Evolutionary conservation across 176 grass and related monocot species (phyloP), one percentile per base, ranked within the genome.

Genomic region (Luzula sylvatica): DNA sequence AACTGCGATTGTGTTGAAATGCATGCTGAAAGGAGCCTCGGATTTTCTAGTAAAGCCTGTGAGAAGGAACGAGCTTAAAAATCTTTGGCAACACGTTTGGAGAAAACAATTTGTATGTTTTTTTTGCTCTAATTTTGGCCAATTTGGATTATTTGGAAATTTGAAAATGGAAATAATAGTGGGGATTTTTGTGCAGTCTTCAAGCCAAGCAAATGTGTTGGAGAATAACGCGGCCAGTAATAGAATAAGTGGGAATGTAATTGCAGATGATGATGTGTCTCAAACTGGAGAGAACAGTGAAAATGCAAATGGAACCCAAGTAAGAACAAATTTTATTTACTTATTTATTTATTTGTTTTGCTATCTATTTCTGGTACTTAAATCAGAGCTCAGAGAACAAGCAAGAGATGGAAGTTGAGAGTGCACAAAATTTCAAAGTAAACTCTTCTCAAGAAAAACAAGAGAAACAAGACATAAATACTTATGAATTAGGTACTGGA

Each of bases 41-140:
- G 92, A 98, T 69, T 98, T 98, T 69, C 70, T 98, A 35, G 86
- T 98, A 38, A 98, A 98, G 59, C 86, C 92, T 11, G 68, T 90
- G 35, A 80, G 86, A 65, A 98, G 77, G 85, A 98, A 98, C 48
- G 92, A 98, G 61, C 27, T 90, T 50, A 62, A 75, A 15, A 98
- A 90, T 75, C 82, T 98, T 50, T 98, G 92, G 86, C 92, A 98
- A 66, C 92, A 98, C 68, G 92, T 98, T 39, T 98, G 92, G 92
- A 90, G 92, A 66, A 74, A 85, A n/a, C 81, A 90, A 32, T 71
- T 74, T 32, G 92, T 98, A 98, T 70, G 92, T 75, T 39, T 15
- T 42, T 20, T 63, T 78, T n/a, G n/a, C 32, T 13, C 55, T 58
- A 47, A 41, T 5, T n/a, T 47, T 49, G 30, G 23, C 42, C n/a